Percentiles rank a stretch among this genome's conserved stretches.
phyloP scores from a whole-genome alignment of 805 yeast genomes.

The Schizosaccharomyces osmophilus region DNA sequence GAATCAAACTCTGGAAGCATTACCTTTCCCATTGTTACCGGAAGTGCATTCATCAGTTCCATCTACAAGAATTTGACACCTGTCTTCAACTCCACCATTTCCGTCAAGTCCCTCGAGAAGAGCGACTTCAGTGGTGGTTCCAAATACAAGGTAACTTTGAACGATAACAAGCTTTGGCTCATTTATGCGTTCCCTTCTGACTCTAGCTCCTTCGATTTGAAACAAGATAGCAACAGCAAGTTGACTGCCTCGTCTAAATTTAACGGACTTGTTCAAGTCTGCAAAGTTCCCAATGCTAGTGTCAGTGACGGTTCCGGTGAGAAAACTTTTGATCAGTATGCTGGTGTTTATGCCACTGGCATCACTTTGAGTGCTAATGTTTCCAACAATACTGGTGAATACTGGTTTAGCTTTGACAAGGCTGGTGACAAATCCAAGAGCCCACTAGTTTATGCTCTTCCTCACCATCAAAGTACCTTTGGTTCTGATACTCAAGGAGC shows the following conservation, averaged over 20 bases:
- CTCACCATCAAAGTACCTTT: constrained; percentile 35
- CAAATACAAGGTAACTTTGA: constrained; percentile 32
- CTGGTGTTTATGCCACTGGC: constrained; percentile 34
- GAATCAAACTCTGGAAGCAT: constrained; percentile 2
- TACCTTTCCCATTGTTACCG: constrained; percentile 25
- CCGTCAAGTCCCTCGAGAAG: constrained; percentile 32
- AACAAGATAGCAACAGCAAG: constrained; percentile 14
- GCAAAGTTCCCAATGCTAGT: constrained; percentile 20
- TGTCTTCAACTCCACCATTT: constrained; percentile 6
- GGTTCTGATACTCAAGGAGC: constrained; percentile 7
- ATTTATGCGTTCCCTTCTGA: constrained; percentile 22
- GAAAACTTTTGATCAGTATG: constrained; percentile 28
- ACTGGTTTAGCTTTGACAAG: constrained; percentile 21
- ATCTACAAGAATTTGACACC: constrained; percentile 16
- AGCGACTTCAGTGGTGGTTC: constrained; percentile 13
- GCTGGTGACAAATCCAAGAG: constrained; percentile 19
- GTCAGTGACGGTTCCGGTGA: constrained; percentile 7
- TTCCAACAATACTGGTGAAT: constrained; percentile 16
- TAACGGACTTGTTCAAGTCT: constrained; percentile 34
- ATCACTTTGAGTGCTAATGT: constrained; percentile 21
- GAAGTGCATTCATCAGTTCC: constrained; percentile 34
- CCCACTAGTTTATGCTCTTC: constrained; percentile 34
- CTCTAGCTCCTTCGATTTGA: background rate
- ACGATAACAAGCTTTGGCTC: constrained; percentile 37
- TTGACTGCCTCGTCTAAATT: constrained; percentile 21